Evolutionary conservation across 2,329 filamentous ascomycete species (phyloP).

Genomic region (Pseudogymnoascus sp.): DNA sequence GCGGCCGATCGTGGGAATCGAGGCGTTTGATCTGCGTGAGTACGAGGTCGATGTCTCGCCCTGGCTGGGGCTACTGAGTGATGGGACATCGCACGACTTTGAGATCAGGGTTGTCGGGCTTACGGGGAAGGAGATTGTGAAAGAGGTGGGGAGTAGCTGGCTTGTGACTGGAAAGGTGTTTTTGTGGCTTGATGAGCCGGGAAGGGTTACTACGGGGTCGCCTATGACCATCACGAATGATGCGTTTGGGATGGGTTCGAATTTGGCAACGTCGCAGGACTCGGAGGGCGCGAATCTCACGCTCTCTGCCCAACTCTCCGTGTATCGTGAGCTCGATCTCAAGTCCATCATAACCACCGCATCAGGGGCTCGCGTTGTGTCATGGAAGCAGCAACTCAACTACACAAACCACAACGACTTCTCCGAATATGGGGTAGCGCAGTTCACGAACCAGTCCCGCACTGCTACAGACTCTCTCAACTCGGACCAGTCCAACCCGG

Average conservation of each 20-base stretch:
- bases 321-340: conserved; percentile 47
- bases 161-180: conserved; percentile 73
- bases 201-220: conserved; percentile 45
- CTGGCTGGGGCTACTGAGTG: conserved; percentile 62
- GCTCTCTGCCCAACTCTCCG: conserved; percentile 50
- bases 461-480: conserved; percentile 38
- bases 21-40: conserved; percentile 71
- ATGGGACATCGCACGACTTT: conserved; percentile 59
- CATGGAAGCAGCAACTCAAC: conserved; percentile 52
- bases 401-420: conserved; percentile 50
- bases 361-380: conserved; percentile 32
- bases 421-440: conserved; percentile 45
- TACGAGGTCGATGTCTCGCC: conserved; percentile 77
- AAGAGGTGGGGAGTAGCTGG: conserved; percentile 60
- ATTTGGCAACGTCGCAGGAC: conserved; percentile 39
- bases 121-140: conserved; percentile 39
- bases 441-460: conserved; percentile 45
- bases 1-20: conserved; percentile 68
- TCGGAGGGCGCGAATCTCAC: conserved; percentile 50
- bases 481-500: conserved; percentile 24
- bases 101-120: conserved; percentile 60
- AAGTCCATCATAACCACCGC: conserved; percentile 45
- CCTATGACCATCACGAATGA: conserved; percentile 27
- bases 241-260: conserved; percentile 42
- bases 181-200: conserved; percentile 55